Conservation (phyloP, 768 basidiomycete genomes). For the Antrodiella citrinella region DNA sequence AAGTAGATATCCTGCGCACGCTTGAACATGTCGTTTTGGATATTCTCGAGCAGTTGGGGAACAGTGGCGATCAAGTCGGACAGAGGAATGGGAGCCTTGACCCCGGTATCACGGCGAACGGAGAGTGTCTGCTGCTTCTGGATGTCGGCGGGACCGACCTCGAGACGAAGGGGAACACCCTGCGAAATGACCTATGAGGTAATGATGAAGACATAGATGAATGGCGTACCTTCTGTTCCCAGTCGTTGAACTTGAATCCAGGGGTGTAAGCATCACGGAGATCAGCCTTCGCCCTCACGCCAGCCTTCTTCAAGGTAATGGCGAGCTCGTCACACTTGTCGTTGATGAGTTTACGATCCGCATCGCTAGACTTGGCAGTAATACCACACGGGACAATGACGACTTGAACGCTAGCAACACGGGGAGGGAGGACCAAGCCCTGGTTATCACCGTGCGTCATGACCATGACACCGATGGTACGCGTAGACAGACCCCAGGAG, state of each 20-base stretch:
- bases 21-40: conserved; percentile 83
- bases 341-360: conserved; percentile 62
- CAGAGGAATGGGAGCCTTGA: conserved; percentile 48
- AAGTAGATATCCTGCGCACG: conserved; percentile 71
- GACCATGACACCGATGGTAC: conserved; percentile 96
- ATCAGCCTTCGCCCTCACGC: conserved; percentile 83
- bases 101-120: conserved; percentile 77
- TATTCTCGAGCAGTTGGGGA: conserved; percentile 65
- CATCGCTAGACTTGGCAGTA: conserved; percentile 73
- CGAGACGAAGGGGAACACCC: conserved; percentile 96
- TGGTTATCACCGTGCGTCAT: conserved; percentile 99
- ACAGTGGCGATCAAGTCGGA: conserved; percentile 41
- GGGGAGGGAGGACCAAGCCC: conserved; percentile 93
- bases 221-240: conserved; percentile 84
- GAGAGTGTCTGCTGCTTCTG: conserved; percentile 71
- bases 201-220: neutral
- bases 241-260: conserved; percentile 98
- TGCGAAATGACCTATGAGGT: conserved; percentile 21
- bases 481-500: conserved; percentile 96
- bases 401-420: conserved; percentile 89
- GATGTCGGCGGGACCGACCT: conserved; percentile 92
- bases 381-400: conserved; percentile 92
- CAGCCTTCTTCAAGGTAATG: conserved; percentile 58
- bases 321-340: conserved; percentile 74
- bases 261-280: conserved; percentile 94